Evolutionary conservation across 129 eudicot genomes (phyloP).

Genomic region (carrot (Daucus carota)): DNA sequence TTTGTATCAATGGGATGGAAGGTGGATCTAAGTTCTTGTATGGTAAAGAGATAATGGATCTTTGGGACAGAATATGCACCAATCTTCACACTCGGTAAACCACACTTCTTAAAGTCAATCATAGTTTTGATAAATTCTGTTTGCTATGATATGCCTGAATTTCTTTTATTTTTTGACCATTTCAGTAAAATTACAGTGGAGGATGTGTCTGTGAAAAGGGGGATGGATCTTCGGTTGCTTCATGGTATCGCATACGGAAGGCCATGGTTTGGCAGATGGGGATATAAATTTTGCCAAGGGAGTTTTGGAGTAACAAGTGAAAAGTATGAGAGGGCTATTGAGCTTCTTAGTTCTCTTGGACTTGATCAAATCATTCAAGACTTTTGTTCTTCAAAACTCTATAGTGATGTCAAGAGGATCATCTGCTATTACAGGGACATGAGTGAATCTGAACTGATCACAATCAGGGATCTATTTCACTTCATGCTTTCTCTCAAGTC

Average conservation of each 20-base stretch:
- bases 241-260: slow-evolving; percentile 65
- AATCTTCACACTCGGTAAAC: slow-evolving; percentile 62
- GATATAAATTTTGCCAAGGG: slow-evolving; percentile 50
- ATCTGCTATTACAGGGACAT: slow-evolving; percentile 39
- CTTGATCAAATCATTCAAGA: slow-evolving; percentile 34
- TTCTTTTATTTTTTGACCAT: not conserved
- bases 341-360: slow-evolving; percentile 33
- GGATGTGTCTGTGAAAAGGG: slow-evolving; percentile 58
- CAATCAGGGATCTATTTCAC: slow-evolving; percentile 56
- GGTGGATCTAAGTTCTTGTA: slow-evolving; percentile 64
- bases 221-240: slow-evolving; percentile 73
- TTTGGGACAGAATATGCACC: slow-evolving; percentile 91
- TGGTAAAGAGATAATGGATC: slow-evolving; percentile 87
- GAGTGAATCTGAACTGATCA: slow-evolving; percentile 42
- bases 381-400: slow-evolving; percentile 7
- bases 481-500: slow-evolving; percentile 63
- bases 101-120: not conserved
- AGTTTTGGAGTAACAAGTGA: slow-evolving; percentile 56
- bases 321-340: slow-evolving; percentile 45
- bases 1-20: slow-evolving; percentile 76
- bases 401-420: slow-evolving; percentile 27
- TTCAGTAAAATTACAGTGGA: slow-evolving; percentile 67
- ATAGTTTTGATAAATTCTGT: not conserved
- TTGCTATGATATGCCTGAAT: not conserved
- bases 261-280: slow-evolving; percentile 84